These are phyloP conservation scores for Exidia glandulosa DNA, from an alignment of 768 basidiomycete genomes.

Conservation along the genomic window DNA sequence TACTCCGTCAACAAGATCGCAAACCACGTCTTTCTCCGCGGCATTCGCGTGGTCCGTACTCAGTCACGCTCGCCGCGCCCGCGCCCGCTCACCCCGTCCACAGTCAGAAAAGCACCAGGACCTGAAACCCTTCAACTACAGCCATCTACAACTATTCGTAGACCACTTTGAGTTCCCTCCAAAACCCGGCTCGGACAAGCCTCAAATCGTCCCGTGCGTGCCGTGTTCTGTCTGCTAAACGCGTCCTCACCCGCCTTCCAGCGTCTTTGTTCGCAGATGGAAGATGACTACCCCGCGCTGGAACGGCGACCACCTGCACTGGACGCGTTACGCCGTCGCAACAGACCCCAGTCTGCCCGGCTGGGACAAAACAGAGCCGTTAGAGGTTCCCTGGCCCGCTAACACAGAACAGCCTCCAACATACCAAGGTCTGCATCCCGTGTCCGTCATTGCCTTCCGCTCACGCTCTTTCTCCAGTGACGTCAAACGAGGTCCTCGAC, in stretches of 20 bases:
- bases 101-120: conserved; percentile 19
- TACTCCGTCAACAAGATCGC: conserved; percentile 60
- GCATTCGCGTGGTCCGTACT: conserved; percentile 28
- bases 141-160: conserved; percentile 67
- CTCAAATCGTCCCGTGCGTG: conserved; percentile 37
- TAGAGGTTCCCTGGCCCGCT: conserved; percentile 65
- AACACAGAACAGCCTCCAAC: conserved; percentile 24
- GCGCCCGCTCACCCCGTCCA: conserved; percentile 18
- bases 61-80: conserved; percentile 11
- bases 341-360: conserved; percentile 49
- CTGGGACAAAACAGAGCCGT: conserved; percentile 18
- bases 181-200: conserved; percentile 25
- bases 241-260: conserved; percentile 17
- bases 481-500: conserved; percentile 51
- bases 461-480: conserved; percentile 26
- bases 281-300: conserved; percentile 50
- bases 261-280: conserved; percentile 69
- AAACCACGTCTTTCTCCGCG: conserved; percentile 53
- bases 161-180: conserved; percentile 53
- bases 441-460: background rate
- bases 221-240: conserved; percentile 1
- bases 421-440: conserved; percentile 31
- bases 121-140: conserved; percentile 56
- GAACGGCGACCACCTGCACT: conserved; percentile 51
- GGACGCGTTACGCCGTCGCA: conserved; percentile 60